Conservation (phyloP, 441 rosid genomes). For the Eutrema salsugineum region DNA sequence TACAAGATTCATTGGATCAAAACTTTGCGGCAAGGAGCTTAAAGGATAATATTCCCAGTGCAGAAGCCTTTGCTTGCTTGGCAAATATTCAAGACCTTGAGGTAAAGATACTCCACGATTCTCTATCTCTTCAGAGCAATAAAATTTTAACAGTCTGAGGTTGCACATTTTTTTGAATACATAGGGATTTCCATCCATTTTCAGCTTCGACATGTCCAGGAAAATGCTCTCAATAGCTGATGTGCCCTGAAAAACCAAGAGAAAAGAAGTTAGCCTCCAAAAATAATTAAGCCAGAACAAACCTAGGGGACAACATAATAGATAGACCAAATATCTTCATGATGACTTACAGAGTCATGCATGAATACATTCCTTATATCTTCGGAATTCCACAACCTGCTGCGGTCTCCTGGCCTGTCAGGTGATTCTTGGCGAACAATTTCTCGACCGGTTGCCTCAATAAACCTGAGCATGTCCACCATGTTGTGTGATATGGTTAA, state of each 20-base stretch:
- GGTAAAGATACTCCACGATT: neutral
- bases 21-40: slow-evolving; percentile 17
- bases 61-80: slow-evolving; percentile 29
- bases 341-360: slow-evolving; percentile 13
- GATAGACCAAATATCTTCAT: neutral
- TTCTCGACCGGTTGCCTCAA: slow-evolving; percentile 35
- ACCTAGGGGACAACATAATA: neutral
- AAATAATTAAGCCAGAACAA: neutral
- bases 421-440: slow-evolving; percentile 25
- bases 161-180: slow-evolving; percentile 16
- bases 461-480: slow-evolving; percentile 35
- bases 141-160: slow-evolving; percentile 23
- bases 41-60: slow-evolving; percentile 33
- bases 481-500: slow-evolving; percentile 6
- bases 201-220: neutral
- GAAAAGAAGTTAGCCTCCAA: neutral
- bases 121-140: neutral
- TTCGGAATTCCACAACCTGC: slow-evolving; percentile 12
- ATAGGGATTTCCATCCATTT: neutral
- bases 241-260: slow-evolving; percentile 27
- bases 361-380: neutral
- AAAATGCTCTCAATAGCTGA: slow-evolving; percentile 26
- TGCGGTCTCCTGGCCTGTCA: slow-evolving; percentile 25
- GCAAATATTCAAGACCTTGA: slow-evolving; percentile 11
- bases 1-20: slow-evolving; percentile 27